Base-by-base conservation (phyloP, 73 alveolate genomes). In the Paramecium biaurelia region DNA sequence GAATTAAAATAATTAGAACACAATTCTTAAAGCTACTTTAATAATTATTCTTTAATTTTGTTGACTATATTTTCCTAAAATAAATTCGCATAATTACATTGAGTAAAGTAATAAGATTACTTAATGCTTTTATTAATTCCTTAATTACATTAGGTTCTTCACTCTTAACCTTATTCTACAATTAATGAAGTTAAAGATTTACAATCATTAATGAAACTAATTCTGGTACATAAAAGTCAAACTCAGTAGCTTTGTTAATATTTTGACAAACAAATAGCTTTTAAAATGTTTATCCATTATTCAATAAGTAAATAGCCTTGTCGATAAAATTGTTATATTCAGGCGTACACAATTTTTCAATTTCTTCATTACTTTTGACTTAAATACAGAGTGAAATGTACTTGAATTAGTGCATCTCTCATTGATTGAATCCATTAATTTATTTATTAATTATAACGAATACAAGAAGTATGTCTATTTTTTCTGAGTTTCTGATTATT, bases 361-460 rank as follows among this genome's bases (percentile, higher is more conserved):
- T 72, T 72, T 72, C 86, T 35, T 72, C 86, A 38, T 72, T 38
- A 72, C 59, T 35, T 42, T 72, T 72, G 8, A 72, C 58, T 63
- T 30, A 63, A 63, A 63, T 63, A 63, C 21, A 30, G 15, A 26
- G 45, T 9, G 47, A 30, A 63, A 26, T 11, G 24, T 23, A 63
- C 84, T 26, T 24, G 84, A 63, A 63, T 63, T 63, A 63, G 84
- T 26, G 84, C 84, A 63, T 1, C 84, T 63, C 11, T 63, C 84
- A 24, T 63, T 63, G 0, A 24, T 63, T 63, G 84, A 63, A 63
- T 63, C 84, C 84, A 63, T 63, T 63, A 14, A 63, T 53, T 53
- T 53, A 53, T 53, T 53, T 18, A 63, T 63, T 63, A 63, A 63
- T 30, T 63, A 63, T 72, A 72, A 72, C 86, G 86, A 72, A 72